Conservation (phyloP, 129 eudicot genomes). For the Heracleum sosnowskyi region DNA sequence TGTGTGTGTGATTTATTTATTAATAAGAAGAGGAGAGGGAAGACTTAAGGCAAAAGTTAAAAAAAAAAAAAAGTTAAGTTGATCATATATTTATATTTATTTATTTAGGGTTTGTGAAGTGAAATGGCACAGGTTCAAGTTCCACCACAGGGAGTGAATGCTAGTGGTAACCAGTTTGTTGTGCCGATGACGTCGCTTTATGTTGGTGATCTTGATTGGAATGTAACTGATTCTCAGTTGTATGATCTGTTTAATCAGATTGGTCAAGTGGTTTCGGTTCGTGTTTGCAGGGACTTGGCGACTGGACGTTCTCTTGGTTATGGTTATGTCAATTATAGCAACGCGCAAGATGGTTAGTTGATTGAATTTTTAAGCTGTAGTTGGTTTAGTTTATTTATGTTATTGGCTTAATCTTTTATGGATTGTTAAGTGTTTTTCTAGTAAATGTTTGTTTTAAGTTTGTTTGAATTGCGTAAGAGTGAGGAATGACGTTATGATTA, state of each 20-base stretch:
- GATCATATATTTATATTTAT: constrained; percentile 8
- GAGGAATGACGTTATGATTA: not conserved
- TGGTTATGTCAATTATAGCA: constrained; percentile 81
- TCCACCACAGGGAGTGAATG: constrained; percentile 35
- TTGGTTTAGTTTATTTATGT: not conserved
- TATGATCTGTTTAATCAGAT: constrained; percentile 70
- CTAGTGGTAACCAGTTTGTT: constrained; percentile 50
- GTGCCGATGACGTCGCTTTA: constrained; percentile 67
- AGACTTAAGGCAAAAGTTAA: constrained; percentile 22
- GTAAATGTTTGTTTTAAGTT: not conserved
- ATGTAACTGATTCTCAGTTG: constrained; percentile 74
- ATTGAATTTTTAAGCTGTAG: not conserved
- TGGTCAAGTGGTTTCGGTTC: constrained; percentile 82
- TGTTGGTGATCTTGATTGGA: constrained; percentile 76
- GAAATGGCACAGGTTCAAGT: constrained; percentile 61
- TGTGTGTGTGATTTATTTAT: not conserved
- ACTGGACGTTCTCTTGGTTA: constrained; percentile 80
- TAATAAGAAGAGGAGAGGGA: constrained; percentile 87
- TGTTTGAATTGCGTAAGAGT: not conserved
- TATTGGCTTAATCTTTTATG: not conserved
- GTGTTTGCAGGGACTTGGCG: constrained; percentile 75
- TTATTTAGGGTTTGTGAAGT: constrained; percentile 21
- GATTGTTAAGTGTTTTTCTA: not conserved
- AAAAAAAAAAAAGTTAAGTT: constrained; percentile 11
- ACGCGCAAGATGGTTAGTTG: constrained; percentile 73